These are phyloP conservation scores for Nissolia schottii DNA, from an alignment of 306 rosid genomes.

Conservation along the genomic window DNA sequence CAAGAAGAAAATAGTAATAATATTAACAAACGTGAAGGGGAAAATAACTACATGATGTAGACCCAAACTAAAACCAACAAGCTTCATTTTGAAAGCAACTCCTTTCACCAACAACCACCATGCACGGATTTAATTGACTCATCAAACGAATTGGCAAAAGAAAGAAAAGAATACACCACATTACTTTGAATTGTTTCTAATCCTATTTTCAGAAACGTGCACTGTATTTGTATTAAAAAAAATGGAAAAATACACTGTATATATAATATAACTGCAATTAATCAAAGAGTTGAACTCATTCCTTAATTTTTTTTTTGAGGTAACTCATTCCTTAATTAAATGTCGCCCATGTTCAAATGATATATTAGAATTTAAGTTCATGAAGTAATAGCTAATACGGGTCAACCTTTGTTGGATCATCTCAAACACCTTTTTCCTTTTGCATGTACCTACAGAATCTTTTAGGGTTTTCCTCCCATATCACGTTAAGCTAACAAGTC, in stretches of 20 bases:
- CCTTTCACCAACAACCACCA: background rate
- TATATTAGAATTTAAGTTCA: background rate
- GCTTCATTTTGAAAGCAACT: background rate
- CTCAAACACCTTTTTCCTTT: constrained; percentile 13
- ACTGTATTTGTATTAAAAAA: background rate
- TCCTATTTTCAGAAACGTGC: background rate
- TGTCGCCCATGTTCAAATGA: background rate
- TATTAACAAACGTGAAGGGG: background rate
- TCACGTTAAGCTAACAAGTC: constrained; percentile 8
- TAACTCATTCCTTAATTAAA: background rate
- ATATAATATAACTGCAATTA: background rate
- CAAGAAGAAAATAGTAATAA: no score
- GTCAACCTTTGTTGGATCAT: constrained; percentile 14
- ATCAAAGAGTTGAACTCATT: constrained; percentile 8
- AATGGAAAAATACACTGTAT: background rate
- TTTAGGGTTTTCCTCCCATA: constrained; percentile 5
- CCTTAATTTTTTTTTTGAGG: no score
- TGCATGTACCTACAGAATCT: constrained; percentile 1
- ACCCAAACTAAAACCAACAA: background rate
- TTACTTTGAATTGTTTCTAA: background rate
- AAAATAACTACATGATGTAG: background rate
- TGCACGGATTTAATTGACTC: background rate
- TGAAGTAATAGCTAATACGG: background rate
- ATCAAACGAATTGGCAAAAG: background rate
- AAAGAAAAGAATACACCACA: background rate